These are phyloP conservation scores for Fraxinus velutina DNA, from an alignment of 305 asterid species.

Conservation along the genomic window DNA sequence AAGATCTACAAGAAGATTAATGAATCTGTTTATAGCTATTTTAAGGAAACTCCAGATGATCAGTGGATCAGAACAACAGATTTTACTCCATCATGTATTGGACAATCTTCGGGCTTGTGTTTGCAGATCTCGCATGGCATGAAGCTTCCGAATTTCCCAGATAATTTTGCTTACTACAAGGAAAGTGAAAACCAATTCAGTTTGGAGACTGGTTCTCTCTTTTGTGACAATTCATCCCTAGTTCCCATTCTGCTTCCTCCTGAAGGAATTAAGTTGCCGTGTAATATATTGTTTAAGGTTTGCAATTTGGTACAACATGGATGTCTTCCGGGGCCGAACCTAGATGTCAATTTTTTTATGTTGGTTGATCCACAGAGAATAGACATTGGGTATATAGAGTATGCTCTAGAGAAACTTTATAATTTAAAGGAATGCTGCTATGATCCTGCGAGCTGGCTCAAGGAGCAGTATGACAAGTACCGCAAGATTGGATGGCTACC, in stretches of 20 bases:
- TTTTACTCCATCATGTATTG: conserved; percentile 57
- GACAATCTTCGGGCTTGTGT: conserved; percentile 79
- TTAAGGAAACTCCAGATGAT: conserved; percentile 50
- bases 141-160: conserved; percentile 50
- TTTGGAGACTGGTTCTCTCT: conserved; percentile 44
- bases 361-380: conserved; percentile 44
- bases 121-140: conserved; percentile 49
- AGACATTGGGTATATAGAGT: conserved; percentile 44
- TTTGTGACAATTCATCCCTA: conserved; percentile 35
- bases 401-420: conserved; percentile 62
- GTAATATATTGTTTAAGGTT: conserved; percentile 53
- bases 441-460: conserved; percentile 68
- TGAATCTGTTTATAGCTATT: conserved; percentile 34
- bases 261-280: conserved; percentile 43
- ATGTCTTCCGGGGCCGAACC: conserved; percentile 65
- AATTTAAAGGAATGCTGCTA: conserved; percentile 72
- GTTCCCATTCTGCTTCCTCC: conserved; percentile 80
- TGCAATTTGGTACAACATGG: conserved; percentile 73
- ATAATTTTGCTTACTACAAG: conserved; percentile 44
- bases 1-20: conserved; percentile 51
- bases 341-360: conserved; percentile 43
- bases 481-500: conserved; percentile 34
- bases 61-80: conserved; percentile 90
- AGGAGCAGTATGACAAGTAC: conserved; percentile 41
- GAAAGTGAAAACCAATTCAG: conserved; percentile 42